A percentile compares a stretch with the other conserved stretches of the same genome.
Conservation (phyloP, 768 basidiomycete species). For the Amanita rubescens region DNA sequence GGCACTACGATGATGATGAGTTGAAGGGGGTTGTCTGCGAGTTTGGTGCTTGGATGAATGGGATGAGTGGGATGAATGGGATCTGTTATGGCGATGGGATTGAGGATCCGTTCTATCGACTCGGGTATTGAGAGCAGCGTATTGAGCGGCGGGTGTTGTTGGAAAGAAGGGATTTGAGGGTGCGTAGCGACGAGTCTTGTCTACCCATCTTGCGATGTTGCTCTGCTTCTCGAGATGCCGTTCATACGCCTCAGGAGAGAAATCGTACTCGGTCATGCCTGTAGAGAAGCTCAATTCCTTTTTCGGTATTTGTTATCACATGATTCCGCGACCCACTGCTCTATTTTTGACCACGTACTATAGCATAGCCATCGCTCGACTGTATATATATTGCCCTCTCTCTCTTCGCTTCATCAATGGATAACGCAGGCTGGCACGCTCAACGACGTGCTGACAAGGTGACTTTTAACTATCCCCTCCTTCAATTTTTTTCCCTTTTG, state of each 20-base stretch:
- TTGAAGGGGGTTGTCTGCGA: background rate
- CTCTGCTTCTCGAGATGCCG: slow-evolving; percentile 38
- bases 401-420: slow-evolving; percentile 38
- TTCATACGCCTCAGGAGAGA: slow-evolving; percentile 46
- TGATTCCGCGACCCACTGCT: background rate
- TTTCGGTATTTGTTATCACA: slow-evolving; percentile 1
- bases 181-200: slow-evolving; percentile 21
- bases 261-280: slow-evolving; percentile 56
- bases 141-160: slow-evolving; percentile 22
- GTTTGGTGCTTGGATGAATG: background rate
- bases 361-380: background rate
- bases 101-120: background rate
- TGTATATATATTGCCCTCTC: background rate
- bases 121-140: slow-evolving; percentile 9
- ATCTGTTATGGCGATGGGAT: background rate
- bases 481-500: slow-evolving; percentile 5
- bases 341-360: background rate
- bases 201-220: slow-evolving; percentile 41
- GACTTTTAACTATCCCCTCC: slow-evolving; percentile 13
- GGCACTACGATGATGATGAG: background rate
- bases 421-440: slow-evolving; percentile 73
- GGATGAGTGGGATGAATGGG: background rate
- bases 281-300: slow-evolving; percentile 2
- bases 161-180: slow-evolving; percentile 24
- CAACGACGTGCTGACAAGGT: slow-evolving; percentile 54